Conservation (phyloP, 441 rosid species). For the Gossypium laxum region DNA sequence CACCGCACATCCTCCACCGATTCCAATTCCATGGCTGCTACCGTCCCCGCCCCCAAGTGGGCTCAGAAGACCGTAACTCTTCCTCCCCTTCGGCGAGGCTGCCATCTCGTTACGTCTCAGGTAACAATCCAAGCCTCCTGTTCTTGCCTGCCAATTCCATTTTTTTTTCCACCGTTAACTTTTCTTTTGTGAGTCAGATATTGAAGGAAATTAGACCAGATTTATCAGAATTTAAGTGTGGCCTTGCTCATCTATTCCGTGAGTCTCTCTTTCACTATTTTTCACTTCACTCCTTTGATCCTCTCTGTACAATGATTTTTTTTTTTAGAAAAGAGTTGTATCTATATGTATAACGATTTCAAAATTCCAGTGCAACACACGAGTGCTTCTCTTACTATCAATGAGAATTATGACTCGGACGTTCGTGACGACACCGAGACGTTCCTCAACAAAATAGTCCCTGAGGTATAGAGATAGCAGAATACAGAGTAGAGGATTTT, state of each 20-base stretch:
- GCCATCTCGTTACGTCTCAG: conserved; percentile 83
- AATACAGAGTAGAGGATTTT: neutral
- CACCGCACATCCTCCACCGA: conserved; percentile 27
- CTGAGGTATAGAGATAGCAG: conserved; percentile 45
- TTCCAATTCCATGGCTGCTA: conserved; percentile 35
- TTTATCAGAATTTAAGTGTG: conserved; percentile 68
- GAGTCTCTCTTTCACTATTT: conserved; percentile 16
- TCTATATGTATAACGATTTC: neutral
- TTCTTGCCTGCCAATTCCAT: neutral
- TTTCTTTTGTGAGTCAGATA: conserved; percentile 36
- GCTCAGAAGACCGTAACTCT: conserved; percentile 81
- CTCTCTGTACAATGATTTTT: neutral
- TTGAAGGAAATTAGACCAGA: conserved; percentile 63
- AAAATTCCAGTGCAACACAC: conserved; percentile 65
- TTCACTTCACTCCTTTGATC: neutral
- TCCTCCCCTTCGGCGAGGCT: conserved; percentile 71
- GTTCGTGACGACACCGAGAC: conserved; percentile 88
- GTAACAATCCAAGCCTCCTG: conserved; percentile 17
- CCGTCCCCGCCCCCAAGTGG: conserved; percentile 60
- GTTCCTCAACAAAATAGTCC: conserved; percentile 78
- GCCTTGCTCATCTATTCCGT: conserved; percentile 83
- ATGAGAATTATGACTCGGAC: conserved; percentile 88
- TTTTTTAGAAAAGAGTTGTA: neutral
- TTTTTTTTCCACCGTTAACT: neutral
- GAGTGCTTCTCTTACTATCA: conserved; percentile 86